Evolutionary conservation across 1,139 yeast species (phyloP), one percentile per base, ranked within the genome.

Genomic region (Insectozyma bohioensis): DNA sequence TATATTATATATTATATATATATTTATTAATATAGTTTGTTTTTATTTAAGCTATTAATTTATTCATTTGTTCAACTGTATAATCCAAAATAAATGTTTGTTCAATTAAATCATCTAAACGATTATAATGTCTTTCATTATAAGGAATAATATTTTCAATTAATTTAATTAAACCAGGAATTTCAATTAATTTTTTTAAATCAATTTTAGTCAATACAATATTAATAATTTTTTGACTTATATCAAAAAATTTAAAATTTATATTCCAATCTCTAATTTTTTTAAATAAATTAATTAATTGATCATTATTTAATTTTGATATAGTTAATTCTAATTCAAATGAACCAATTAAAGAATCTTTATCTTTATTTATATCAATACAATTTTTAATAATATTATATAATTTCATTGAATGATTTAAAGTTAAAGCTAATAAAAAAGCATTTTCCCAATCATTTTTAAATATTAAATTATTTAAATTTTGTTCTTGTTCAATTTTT

Each of bases 241-340:
- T 74, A 35, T 75, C 79, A 49, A 86, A 85, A 27, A 86, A 80
- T 49, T 80, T 78, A 35, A 87, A 85, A 55, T 88, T 92, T 33
- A 94, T 80, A 57, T 94, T 92, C 99, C 99, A 92, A 52, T 88
- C 95, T 48, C 97, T 76, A 20, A 88, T 70, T 50, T 95, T 80
- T 47, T 75, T 76, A 54, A 92, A 73, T 21, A 92, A 59, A 12
- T 64, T 54, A 24, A 72, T 48, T 26, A 88, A 58, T 48, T 84
- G 86, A 1, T 79, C 84, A 25, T 75, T 63, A 21, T 69, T 74
- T 36, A 92, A 68, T 12, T 59, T 56, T 6, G 70, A 63, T 28
- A 92, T 73, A n/a, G 82, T 76, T 6, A 66, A 58, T 49, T 87
- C 96, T 31, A 92, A 71, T 30, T 73, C 74, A 21, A 53, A 52